Base-by-base conservation (phyloP, 768 basidiomycete genomes). In the Suillus fuscotomentosus region DNA sequence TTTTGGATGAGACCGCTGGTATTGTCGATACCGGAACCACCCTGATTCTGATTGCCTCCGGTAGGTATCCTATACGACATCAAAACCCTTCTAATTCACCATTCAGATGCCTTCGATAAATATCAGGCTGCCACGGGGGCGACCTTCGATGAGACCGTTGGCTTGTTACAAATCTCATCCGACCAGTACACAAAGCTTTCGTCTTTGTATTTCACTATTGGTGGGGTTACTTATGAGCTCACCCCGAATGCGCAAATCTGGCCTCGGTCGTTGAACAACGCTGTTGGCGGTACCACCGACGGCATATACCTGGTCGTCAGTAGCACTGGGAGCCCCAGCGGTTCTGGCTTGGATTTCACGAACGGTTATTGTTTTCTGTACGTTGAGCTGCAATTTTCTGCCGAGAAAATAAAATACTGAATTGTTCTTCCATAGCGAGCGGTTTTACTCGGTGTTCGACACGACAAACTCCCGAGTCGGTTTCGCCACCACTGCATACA, bases 11-110 rank as follows among this genome's bases (percentile, higher is more conserved):
- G 13, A 69, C 70, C 8, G 69, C 76, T n/a, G 77, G 77, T 24
- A 74, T 78, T 56, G 66, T 78, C 45, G 75, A 76, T 60, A 75
- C 75, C 0, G 77, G 77, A 9, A 73, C 70, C 45, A 72, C 72
- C 8, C 54, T 75, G 17, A 64, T 72, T 15, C 65, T 70, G 41
- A 27, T 75, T 38, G 63, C 72, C 14, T 27, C 48, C 15, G 48
- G 48, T 50, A 50, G 22, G 48, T 50, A 24, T 22, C 24, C 48
- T 50, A 13, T 27, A 15, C 2, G 24, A 27, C 14, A 8, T 7
- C 3, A 8, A 50, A 69, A 76, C 5, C 34, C 76, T 55, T 79
- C 78, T 15, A 53, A 45, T 11, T 14, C 75, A 73, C 3, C 65
- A 60, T 68, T 24, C 36, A 68, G 71, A 73, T 51, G 72, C 73